Conservation (phyloP, 371 early-diverging fungal genomes). For the Mucor velutinosus region DNA sequence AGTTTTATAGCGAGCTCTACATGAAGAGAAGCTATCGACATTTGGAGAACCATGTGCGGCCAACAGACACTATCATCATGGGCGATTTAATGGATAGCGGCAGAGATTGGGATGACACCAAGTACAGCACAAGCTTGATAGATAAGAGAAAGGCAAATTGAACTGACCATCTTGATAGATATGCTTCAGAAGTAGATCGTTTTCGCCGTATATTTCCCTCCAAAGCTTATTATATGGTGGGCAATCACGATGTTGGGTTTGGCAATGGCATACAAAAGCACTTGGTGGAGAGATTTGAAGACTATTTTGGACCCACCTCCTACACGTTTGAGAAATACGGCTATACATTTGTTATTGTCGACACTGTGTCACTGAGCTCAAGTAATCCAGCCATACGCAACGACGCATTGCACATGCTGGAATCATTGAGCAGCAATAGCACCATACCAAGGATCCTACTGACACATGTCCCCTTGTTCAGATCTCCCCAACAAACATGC, state of each 20-base stretch:
- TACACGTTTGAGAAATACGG: conserved; percentile 63
- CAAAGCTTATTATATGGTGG: conserved; percentile 59
- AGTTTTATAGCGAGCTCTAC: conserved; percentile 85
- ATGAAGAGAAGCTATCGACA: conserved; percentile 77
- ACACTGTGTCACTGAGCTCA: conserved; percentile 76
- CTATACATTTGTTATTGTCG: conserved; percentile 68
- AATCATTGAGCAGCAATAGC: not conserved
- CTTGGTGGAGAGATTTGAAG: conserved; percentile 59
- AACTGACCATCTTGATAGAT: not conserved
- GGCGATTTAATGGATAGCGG: conserved; percentile 95
- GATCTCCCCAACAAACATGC: conserved; percentile 66
- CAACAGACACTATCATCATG: conserved; percentile 70
- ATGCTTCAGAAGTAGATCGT: conserved; percentile 22
- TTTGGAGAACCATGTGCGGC: conserved; percentile 48
- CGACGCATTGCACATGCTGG: conserved; percentile 46
- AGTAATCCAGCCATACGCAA: conserved; percentile 38
- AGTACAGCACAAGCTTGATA: conserved; percentile 24
- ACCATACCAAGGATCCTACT: conserved; percentile 62
- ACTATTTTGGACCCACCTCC: conserved; percentile 70
- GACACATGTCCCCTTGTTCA: conserved; percentile 82
- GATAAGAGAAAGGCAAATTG: not conserved
- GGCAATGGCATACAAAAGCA: conserved; percentile 64
- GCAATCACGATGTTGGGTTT: conserved; percentile 94
- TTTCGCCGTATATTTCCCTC: conserved; percentile 35
- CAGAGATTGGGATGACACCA: conserved; percentile 69